Evolutionary conservation across 768 basidiomycete species (phyloP), one percentile per base, ranked within the genome.

Genomic region (Daedaleopsis nitida): DNA sequence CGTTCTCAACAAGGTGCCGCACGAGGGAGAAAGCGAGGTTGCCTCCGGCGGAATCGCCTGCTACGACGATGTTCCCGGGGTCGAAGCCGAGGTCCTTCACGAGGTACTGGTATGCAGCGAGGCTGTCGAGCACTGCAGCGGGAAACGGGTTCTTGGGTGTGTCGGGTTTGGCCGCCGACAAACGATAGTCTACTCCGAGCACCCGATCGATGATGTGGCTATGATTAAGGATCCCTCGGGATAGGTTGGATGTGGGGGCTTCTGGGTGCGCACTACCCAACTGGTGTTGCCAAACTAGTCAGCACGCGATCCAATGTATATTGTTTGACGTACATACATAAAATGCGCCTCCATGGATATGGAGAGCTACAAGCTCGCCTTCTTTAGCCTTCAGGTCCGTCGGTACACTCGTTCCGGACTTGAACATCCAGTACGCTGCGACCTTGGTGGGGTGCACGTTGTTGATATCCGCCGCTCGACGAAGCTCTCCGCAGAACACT

Each of bases 41-140:
- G 5, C 80, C 92, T 3, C 92, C 91, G 0, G 91, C 89, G 1
- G 88, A 92, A 69, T 94, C 91, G 3, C 91, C 92, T 19, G 77
- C 78, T 21, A 92, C 52, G 57, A 90, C 78, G 67, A 94, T 86
- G 65, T 89, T 75, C 17, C 75, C 70, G 0, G 89, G 82, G 1
- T 76, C 63, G 69, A 90, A 86, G 0, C 84, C 83, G 27, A 87
- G 74, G 10, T 68, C 74, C 52, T 81, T 76, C 39, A 88, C 78
- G 21, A 92, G 85, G 70, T 92, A 87, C 49, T 80, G 74, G 71
- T 92, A 94, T 8, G 87, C 91, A 1, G 88, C 83, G 11, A 93
- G 73, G 3, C 84, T 86, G 68, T 94, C 91, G 14, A 94, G 74
- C 0, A 94, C 77, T 19, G 88, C 88, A 0, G 87, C 78, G 0